Percentiles rank a stretch among this genome's conserved stretches.
These are phyloP conservation scores for Fusarium musae DNA, from an alignment of 2,329 filamentous ascomycete genomes.

Conservation along the genomic window DNA sequence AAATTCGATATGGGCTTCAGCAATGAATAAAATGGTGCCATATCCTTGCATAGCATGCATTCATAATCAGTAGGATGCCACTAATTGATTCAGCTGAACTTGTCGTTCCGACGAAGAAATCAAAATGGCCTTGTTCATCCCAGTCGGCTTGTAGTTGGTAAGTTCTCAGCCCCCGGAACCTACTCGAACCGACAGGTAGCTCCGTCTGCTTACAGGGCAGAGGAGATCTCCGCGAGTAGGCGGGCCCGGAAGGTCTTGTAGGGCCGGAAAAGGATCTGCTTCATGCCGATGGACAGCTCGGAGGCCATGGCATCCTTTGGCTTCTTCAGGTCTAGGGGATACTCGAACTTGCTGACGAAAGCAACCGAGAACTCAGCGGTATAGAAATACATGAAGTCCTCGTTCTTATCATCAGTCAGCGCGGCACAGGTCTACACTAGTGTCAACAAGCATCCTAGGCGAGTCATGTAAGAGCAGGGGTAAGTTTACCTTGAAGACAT, in stretches of 20 bases:
- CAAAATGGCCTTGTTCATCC: background rate
- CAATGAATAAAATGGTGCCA: background rate
- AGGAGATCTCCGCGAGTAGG: conserved; percentile 12
- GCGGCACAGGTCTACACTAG: conserved; percentile 23
- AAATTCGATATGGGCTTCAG: background rate
- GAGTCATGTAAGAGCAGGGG: background rate
- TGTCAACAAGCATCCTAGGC: background rate
- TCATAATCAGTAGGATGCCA: background rate
- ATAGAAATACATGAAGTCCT: conserved; percentile 39
- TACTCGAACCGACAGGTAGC: background rate
- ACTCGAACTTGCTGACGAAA: conserved; percentile 42
- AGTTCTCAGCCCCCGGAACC: background rate
- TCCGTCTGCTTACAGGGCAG: background rate
- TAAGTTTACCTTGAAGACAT: conserved; percentile 29
- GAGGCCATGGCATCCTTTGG: background rate
- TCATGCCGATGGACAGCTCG: conserved; percentile 18
- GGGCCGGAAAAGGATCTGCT: conserved; percentile 27
- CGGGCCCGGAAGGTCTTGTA: conserved; percentile 30
- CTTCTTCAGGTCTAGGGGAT: conserved; percentile 19
- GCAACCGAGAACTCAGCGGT: conserved; percentile 21
- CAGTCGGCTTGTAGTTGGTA: background rate
- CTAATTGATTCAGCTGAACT: background rate
- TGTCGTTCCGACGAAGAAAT: conserved; percentile 12
- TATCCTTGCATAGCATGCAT: background rate
- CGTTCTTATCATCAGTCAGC: conserved; percentile 32